Conservation (phyloP, 768 basidiomycete species). For the Mycena albidolilacea region DNA sequence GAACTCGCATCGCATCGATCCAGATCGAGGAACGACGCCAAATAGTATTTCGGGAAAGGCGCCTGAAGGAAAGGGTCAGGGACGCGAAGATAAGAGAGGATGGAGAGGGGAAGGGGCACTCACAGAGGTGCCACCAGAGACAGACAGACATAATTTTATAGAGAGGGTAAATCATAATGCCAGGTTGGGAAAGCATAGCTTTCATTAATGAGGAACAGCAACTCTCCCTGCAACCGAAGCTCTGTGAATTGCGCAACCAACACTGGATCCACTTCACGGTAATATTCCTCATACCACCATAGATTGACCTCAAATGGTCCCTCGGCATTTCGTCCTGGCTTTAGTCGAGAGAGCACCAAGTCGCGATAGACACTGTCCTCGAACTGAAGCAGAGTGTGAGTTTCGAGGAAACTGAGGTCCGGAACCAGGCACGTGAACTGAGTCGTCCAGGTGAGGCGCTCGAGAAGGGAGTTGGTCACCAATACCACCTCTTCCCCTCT, state of each 20-base stretch:
- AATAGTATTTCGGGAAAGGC: slow-evolving; percentile 11
- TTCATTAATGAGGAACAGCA: neutral
- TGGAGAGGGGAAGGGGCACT: neutral
- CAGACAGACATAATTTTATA: no score
- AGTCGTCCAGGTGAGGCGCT: slow-evolving; percentile 17
- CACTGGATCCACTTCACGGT: slow-evolving; percentile 8
- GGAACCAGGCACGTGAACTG: slow-evolving; percentile 24
- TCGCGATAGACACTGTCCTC: slow-evolving; percentile 23
- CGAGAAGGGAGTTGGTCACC: slow-evolving; percentile 21
- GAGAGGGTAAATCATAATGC: no score
- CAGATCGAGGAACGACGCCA: slow-evolving; percentile 29
- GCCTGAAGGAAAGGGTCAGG: slow-evolving; percentile 5
- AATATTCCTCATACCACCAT: neutral
- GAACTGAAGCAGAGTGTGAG: slow-evolving; percentile 9
- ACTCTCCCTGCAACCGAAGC: neutral
- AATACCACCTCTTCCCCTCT: neutral
- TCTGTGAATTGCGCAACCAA: slow-evolving; percentile 6
- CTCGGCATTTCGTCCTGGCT: slow-evolving; percentile 8
- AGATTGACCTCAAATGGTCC: slow-evolving; percentile 16
- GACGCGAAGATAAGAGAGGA: neutral
- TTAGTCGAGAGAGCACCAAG: slow-evolving; percentile 19
- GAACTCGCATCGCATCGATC: neutral
- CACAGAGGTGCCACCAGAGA: slow-evolving; percentile 5
- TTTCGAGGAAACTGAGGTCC: neutral
- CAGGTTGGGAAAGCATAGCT: neutral